Conservation (phyloP, 169 alveolate genomes). For the Eimeria necatrix region DNA sequence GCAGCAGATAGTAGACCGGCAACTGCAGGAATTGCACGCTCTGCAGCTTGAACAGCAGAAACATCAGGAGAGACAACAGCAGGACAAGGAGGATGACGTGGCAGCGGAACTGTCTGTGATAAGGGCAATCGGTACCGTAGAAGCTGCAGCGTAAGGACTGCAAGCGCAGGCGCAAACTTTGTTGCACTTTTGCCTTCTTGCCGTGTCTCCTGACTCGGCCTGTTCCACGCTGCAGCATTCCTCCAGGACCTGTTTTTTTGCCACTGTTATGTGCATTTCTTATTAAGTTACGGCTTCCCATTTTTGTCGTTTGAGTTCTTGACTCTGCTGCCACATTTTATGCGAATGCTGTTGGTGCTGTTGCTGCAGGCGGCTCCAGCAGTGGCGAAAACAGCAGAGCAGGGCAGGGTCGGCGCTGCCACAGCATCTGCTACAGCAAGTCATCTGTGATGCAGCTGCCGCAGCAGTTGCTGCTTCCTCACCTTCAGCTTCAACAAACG, state of each 20-base stretch:
- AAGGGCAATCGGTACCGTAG: conserved; percentile 55
- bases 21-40: neutral
- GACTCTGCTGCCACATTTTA: neutral
- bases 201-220: neutral
- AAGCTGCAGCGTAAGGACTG: conserved; percentile 66
- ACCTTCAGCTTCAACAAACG: conserved; percentile 8
- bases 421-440: conserved; percentile 70
- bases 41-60: conserved; percentile 8
- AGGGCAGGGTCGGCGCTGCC: conserved; percentile 17
- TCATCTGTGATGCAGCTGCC: conserved; percentile 41
- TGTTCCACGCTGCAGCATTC: neutral
- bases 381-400: conserved; percentile 59
- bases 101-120: neutral
- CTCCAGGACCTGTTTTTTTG: neutral
- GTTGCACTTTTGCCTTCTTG: neutral
- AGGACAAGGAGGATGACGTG: neutral
- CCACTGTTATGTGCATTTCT: neutral
- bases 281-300: neutral
- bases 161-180: neutral
- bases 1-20: neutral
- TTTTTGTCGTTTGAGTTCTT: neutral
- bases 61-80: neutral
- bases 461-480: neutral
- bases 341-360: conserved; percentile 12
- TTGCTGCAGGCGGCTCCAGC: conserved; percentile 65